A percentile compares a stretch with the other conserved stretches of the same genome.
phyloP scores from a whole-genome alignment of 73 alveolate species.

The Uronychia setigera region DNA sequence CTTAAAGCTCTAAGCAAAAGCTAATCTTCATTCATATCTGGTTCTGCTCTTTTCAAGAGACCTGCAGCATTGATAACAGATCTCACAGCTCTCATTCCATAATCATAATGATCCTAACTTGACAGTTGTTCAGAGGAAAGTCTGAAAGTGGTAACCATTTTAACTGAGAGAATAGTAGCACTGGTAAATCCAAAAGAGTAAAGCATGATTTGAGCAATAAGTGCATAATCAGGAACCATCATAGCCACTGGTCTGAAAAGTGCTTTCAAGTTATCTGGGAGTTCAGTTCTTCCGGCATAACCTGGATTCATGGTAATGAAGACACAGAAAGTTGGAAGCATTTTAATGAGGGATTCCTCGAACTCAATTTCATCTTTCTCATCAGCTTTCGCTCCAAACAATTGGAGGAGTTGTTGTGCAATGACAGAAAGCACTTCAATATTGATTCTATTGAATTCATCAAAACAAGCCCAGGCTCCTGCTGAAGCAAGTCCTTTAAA shows the following conservation, averaged over 20 bases:
- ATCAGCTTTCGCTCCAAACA: slow-evolving; percentile 79
- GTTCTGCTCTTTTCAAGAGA: slow-evolving; percentile 84
- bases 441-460: slow-evolving; percentile 96
- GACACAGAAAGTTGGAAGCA: slow-evolving; percentile 95
- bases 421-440: slow-evolving; percentile 94
- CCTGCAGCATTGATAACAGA: slow-evolving; percentile 95
- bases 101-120: slow-evolving; percentile 95
- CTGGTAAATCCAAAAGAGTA: slow-evolving; percentile 82
- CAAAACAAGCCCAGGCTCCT: slow-evolving; percentile 98
- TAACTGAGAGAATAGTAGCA: slow-evolving; percentile 87
- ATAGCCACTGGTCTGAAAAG: slow-evolving; percentile 96
- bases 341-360: slow-evolving; percentile 85
- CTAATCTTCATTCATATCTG: slow-evolving; percentile 95
- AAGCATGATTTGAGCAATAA: slow-evolving; percentile 90
- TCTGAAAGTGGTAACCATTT: slow-evolving; percentile 92
- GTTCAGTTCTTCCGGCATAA: slow-evolving; percentile 98
- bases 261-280: slow-evolving; percentile 98
- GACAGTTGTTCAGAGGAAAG: slow-evolving; percentile 95
- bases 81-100: slow-evolving; percentile 98
- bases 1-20: slow-evolving; percentile 97
- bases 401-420: slow-evolving; percentile 83
- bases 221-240: slow-evolving; percentile 97
- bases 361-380: slow-evolving; percentile 84
- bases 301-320: slow-evolving; percentile 93
- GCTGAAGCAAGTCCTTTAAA: slow-evolving; percentile 95